phyloP scores from a whole-genome alignment of 2,329 filamentous ascomycete genomes.

The Colletotrichum sp. region DNA sequence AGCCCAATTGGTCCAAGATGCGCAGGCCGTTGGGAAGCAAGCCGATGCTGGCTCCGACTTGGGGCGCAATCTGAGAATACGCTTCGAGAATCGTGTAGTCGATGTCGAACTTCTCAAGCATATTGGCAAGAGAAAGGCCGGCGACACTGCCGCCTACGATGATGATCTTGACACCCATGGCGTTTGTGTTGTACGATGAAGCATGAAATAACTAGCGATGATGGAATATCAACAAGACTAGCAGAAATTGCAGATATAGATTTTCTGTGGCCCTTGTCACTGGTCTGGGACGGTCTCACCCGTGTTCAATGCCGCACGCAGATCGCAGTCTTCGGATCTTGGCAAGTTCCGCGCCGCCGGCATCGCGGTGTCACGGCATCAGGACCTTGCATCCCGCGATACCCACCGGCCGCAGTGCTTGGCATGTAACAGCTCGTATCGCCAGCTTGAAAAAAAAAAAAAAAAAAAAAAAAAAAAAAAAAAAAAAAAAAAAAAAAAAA shows the following conservation, averaged over 20 bases:
- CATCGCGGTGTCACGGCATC: neutral
- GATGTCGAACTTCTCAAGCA: conserved; percentile 48
- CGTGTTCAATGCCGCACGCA: neutral
- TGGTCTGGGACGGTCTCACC: neutral
- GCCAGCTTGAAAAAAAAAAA: neutral
- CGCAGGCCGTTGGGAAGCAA: conserved; percentile 44
- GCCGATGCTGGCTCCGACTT: conserved; percentile 52
- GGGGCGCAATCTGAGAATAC: conserved; percentile 43
- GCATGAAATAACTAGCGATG: neutral
- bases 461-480: too few relatives aligned
- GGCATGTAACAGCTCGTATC: neutral
- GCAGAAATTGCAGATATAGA: neutral
- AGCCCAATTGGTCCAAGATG: conserved; percentile 53
- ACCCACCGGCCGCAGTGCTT: neutral
- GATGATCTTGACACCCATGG: conserved; percentile 39
- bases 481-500: too few relatives aligned
- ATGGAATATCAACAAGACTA: neutral
- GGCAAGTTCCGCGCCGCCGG: neutral
- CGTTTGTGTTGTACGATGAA: neutral
- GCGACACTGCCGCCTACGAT: conserved; percentile 56
- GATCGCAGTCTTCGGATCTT: neutral
- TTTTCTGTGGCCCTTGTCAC: neutral
- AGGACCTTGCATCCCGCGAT: neutral
- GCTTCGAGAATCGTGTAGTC: conserved; percentile 55
- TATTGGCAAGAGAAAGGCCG: conserved; percentile 37